These are phyloP conservation scores for Coemansia sp. DNA, from an alignment of 192 early-diverging fungal species.

Conservation along the genomic window DNA sequence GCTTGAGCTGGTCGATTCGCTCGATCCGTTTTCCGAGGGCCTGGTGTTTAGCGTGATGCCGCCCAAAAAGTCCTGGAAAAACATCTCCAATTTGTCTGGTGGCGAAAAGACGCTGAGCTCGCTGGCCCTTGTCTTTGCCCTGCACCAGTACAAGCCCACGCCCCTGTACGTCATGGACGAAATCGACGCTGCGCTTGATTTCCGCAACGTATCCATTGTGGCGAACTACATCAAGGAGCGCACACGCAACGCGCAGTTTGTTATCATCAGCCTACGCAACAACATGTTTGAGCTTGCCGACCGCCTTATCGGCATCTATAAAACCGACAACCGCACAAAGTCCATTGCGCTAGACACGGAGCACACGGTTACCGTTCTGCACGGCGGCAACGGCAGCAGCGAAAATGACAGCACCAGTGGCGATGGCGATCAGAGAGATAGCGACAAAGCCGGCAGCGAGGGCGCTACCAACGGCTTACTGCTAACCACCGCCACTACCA, in stretches of 20 bases:
- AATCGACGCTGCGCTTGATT: constrained; percentile 98
- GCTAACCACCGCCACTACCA: not conserved
- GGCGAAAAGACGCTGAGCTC: constrained; percentile 99
- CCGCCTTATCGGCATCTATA: constrained; percentile 97
- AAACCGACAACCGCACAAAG: constrained; percentile 88
- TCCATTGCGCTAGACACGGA: constrained; percentile 55
- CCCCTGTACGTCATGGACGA: constrained; percentile 99
- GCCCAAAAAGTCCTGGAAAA: constrained; percentile 99
- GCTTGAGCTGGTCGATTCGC: constrained; percentile 88
- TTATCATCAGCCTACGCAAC: constrained; percentile 97
- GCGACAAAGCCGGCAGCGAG: too few relatives aligned
- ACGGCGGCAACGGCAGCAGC: not conserved
- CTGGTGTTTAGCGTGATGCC: constrained; percentile 99
- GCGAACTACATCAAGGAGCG: constrained; percentile 98
- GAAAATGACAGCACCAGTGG: not conserved
- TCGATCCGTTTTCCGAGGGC: constrained; percentile 99
- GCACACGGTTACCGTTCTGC: constrained; percentile 27
- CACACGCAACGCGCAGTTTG: constrained; percentile 96
- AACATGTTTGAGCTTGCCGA: constrained; percentile 99
- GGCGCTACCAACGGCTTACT: not conserved
- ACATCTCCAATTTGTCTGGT: constrained; percentile 97
- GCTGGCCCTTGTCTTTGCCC: constrained; percentile 96
- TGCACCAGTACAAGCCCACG: constrained; percentile 99
- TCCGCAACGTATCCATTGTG: constrained; percentile 98
- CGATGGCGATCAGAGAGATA: too few relatives aligned